phyloP scores from a whole-genome alignment of 192 early-diverging fungal species.

The Podochytrium sp. region DNA sequence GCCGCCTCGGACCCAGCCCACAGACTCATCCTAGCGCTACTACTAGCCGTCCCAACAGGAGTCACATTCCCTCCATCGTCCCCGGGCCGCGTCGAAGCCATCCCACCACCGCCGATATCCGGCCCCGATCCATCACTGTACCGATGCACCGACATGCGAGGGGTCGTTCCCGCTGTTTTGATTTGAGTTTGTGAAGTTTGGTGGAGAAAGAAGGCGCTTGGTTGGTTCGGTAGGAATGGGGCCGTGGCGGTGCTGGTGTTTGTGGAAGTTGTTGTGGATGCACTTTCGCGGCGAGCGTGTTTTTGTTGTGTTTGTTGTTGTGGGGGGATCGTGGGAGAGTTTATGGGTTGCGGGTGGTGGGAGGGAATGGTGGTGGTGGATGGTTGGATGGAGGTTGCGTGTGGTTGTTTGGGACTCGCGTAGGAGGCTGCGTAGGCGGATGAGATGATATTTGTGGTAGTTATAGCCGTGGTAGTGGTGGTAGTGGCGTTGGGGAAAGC shows the following conservation, averaged over 20 bases:
- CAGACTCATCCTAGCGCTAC: no score
- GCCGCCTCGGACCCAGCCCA: no score
- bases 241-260: neutral
- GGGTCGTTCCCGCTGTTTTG: neutral
- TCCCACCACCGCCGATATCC: neutral
- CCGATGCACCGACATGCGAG: neutral
- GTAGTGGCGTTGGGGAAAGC: constrained; percentile 1
- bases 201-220: neutral
- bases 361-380: neutral
- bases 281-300: neutral
- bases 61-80: neutral
- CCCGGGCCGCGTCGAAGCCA: neutral
- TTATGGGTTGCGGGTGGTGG: neutral
- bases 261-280: neutral
- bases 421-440: no score
- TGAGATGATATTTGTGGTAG: constrained; percentile 12
- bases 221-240: neutral
- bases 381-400: neutral
- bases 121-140: neutral
- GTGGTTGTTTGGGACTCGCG: no score
- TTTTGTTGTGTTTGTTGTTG: neutral
- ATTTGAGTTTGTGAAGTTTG: neutral
- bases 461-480: neutral
- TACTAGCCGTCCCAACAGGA: no score
- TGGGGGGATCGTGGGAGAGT: neutral